Evolutionary conservation across 768 basidiomycete species (phyloP), one percentile per base, ranked within the genome.

Genomic region (Boletus tomentosulus): DNA sequence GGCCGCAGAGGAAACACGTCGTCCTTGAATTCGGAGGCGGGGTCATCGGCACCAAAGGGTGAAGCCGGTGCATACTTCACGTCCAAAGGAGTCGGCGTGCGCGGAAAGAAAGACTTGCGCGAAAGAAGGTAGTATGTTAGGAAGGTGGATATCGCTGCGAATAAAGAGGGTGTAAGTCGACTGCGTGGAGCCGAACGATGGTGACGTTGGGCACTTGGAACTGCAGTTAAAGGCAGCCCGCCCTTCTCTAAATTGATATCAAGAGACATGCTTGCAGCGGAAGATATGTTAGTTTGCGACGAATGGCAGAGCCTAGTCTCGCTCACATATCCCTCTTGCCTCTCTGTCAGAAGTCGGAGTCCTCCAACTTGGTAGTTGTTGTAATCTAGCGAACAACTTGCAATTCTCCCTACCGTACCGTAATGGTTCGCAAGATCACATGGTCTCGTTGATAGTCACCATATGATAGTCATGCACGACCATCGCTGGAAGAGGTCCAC

Each of bases 1-100:
- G 76, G 74, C 33, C 85, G 84, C 25, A 86, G 67, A 22, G 87
- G 87, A 74, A 81, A 89, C 27, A 83, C 62, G 55, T 87, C 68
- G 53, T 80, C 78, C 60, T 72, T 71, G 74, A 79, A 79, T 24
- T 73, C 69, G 41, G 69, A 70, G 28, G 74, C 73, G 6, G 74
- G 75, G 44, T 75, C 67, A 41, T 70, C 68, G 16, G 46, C 38
- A 43, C 54, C 39, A 19, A 50, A 46, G 16, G 54, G 42, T 34
- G 53, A 58, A 28, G 35, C 28, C 15, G 54, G 35, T 52, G 51
- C 42, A 15, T 57, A 30, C 25, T 55, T 47, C 25, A n/a, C 34
- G 27, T 39, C 22, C 28, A 16, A 31, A 6, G 16, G 12, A 33
- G 15, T 47, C 13, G 51, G 38, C 15, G 48, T 25, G 47, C 13